Conservation (phyloP, 371 early-diverging fungal genomes). For the Cladochytrium tenue region DNA sequence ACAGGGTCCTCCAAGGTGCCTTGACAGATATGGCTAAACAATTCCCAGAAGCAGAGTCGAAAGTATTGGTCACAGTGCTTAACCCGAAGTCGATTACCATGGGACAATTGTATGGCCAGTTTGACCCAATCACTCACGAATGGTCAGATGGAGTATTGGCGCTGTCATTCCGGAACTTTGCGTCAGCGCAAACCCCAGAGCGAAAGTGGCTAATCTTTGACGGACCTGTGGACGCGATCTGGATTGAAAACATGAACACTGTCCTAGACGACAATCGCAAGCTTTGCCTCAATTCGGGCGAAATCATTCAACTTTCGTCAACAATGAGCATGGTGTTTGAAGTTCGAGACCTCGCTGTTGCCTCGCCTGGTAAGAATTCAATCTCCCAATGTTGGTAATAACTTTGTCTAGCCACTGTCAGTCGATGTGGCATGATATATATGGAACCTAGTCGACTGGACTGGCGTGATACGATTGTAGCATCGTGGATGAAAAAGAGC, state of each 20-base stretch:
- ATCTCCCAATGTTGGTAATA: background rate
- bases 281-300: conserved; percentile 59
- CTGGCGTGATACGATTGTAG: conserved; percentile 49
- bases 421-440: conserved; percentile 62
- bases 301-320: conserved; percentile 57
- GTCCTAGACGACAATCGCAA: conserved; percentile 63
- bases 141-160: conserved; percentile 64
- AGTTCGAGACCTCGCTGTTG: conserved; percentile 51
- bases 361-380: conserved; percentile 50
- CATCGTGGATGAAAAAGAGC: conserved; percentile 47
- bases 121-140: conserved; percentile 56
- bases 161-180: conserved; percentile 49
- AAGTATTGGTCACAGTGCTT: conserved; percentile 40
- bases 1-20: conserved; percentile 45
- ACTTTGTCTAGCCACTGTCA: conserved; percentile 49
- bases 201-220: conserved; percentile 64
- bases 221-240: conserved; percentile 58
- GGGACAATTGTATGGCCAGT: conserved; percentile 61
- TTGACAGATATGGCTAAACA: conserved; percentile 46
- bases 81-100: conserved; percentile 63
- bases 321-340: conserved; percentile 63
- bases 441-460: conserved; percentile 52
- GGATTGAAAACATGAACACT: conserved; percentile 68
- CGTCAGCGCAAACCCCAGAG: conserved; percentile 46
- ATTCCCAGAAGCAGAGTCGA: conserved; percentile 35